Base-by-base conservation (phyloP, 2,329 filamentous ascomycete species). In the Epichloe typhina region DNA sequence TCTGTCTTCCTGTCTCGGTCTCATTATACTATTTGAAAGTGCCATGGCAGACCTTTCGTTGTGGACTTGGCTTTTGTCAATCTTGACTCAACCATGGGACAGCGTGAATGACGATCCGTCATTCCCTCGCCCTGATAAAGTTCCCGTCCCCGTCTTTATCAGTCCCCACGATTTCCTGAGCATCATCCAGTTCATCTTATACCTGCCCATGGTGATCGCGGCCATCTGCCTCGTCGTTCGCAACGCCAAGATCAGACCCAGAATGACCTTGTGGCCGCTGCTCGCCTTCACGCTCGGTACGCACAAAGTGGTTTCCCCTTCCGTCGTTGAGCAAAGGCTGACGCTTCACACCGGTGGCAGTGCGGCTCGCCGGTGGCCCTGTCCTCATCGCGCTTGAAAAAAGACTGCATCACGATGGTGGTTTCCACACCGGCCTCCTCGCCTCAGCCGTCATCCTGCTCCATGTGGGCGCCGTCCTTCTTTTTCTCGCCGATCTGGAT, bases 381-480 rank as follows among this genome's bases (percentile, higher is more conserved):
- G 46, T 63, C 39, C 56, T 58, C 26, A 58, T 63, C 45, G 50
- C 60, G 38, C 47, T 57, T 26, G 54, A 60, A 3, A 46, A 47
- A 52, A 3, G 52, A 5, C 38, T 51, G 40, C 56, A 53, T 44
- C 0, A 23, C 0, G 15, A 50, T 5, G 36, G 42, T 33, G 1
- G 35, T 13, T 44, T 23, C 23, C 13, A 44, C 1, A 46, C 57
- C 13, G 60, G 59, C 5, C 54, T 63, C 33, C 57, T 55, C 49
- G 56, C 60, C 33, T 59, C 61, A 15, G 56, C 60, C 9, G 53
- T 58, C 5, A 50, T 62, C 19, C 56, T 62, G 5, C 60, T 64
- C 46, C 63, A 64, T 48, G 56, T 64, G 21, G 62, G 62, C 33
- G 56, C 62, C 5, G 55, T 64, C 5, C 58, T 61, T 7, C 55